Base-by-base conservation (phyloP, 352 stramenopile genomes). In the Thraustotheca clavata region DNA sequence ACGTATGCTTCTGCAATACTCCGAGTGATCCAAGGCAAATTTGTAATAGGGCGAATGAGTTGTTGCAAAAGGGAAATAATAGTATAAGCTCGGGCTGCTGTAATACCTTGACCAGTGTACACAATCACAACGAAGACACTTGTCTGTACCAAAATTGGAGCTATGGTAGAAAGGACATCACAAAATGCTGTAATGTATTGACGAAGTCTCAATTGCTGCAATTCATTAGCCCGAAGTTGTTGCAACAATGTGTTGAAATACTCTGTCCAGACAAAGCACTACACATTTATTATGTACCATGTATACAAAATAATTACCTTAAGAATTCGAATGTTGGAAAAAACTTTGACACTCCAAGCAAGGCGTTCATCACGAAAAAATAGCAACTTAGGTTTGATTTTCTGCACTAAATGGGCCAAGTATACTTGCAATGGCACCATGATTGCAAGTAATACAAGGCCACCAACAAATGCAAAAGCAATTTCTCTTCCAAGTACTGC, bases 1-100 rank as follows among this genome's bases (percentile, higher is more conserved):
- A 96, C 84, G 6, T 69, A 73, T 4, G 87, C 87, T 59, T 96
- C 88, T 0, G 95, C 72, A 50, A 96, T 86, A 4, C 86, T 86
- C 33, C 93, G 95, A 61, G 96, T 85, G 67, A 96, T 92, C 86
- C 87, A 96, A 20, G 87, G 87, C 26, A 96, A 94, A 39, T 91
- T 91, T 46, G 95, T 96, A 79, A 96, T 96, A 1, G 88, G 88
- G 55, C 90, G 94, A 26, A 96, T 89, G 4, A 96, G 75, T 6
- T 86, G 84, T 46, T 96, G 83, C 0, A 96, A 73, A 39, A 96
- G 62, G n/a, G 88, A 76, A 26, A 96, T 83, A 0, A 86, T 80
- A 8, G 86, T 91, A 67, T 93, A 91, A 12, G 85, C 85, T 47
- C 90, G 87, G 18, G 85, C 83, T 8, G 85, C 85, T 2, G 80